Percentiles rank a stretch among this genome's conserved stretches.
phyloP scores from a whole-genome alignment of 805 yeast species.

The Suhomyces canberraensis region DNA sequence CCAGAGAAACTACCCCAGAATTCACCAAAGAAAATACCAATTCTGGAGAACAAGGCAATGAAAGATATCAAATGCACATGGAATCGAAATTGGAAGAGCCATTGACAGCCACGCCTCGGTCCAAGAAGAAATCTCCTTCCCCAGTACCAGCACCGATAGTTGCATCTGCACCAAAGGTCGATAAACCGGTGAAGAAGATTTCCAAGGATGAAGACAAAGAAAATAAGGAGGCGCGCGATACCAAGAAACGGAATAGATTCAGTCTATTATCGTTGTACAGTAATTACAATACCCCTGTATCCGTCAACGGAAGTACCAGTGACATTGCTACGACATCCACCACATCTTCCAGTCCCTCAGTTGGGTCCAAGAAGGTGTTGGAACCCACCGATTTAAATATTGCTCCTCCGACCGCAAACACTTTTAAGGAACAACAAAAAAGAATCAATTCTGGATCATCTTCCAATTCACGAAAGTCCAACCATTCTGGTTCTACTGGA shows the following conservation, averaged over 20 bases:
- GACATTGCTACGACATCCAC: conserved; percentile 6
- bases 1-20: conserved; percentile 5
- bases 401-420: conserved; percentile 3
- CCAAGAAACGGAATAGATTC: conserved; percentile 40
- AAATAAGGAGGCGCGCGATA: conserved; percentile 21
- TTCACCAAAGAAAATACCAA: conserved; percentile 3
- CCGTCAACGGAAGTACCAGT: conserved; percentile 6
- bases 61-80: conserved; percentile 1
- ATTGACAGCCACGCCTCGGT: neutral
- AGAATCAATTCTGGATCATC: conserved; percentile 29
- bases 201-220: conserved; percentile 16
- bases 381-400: conserved; percentile 34
- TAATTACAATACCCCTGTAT: conserved; percentile 20
- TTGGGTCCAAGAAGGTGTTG: conserved; percentile 22
- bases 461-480: conserved; percentile 25
- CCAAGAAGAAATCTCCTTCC: conserved; percentile 2
- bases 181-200: neutral
- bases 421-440: conserved; percentile 17
- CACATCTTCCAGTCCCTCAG: conserved; percentile 8
- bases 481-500: conserved; percentile 16
- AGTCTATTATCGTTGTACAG: conserved; percentile 44
- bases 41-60: neutral
- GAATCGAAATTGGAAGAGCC: conserved; percentile 2
- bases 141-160: no score
- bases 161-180: neutral